Percentiles rank a stretch among this genome's conserved stretches.
phyloP scores from a whole-genome alignment of 768 basidiomycete genomes.

The Phaffia tasmanica region DNA sequence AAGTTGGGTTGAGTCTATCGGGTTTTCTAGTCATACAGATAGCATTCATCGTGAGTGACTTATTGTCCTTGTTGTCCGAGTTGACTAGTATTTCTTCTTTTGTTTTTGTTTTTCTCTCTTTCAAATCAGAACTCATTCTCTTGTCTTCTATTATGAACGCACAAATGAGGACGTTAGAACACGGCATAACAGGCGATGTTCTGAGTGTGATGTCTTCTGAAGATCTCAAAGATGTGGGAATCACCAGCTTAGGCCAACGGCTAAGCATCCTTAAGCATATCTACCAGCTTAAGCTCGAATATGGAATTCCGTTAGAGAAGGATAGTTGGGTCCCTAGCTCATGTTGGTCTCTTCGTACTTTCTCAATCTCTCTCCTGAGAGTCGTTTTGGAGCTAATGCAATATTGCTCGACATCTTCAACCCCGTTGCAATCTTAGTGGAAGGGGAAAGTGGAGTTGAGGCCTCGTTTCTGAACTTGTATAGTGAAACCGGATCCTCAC shows the following conservation, averaged over 20 bases:
- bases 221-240: slow-evolving; percentile 70
- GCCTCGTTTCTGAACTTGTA: neutral
- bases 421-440: neutral
- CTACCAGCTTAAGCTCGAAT: slow-evolving; percentile 73
- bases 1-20: slow-evolving; percentile 11
- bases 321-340: slow-evolving; percentile 72
- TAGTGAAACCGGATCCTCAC: neutral
- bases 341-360: slow-evolving; percentile 46
- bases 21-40: slow-evolving; percentile 6
- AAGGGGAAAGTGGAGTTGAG: neutral
- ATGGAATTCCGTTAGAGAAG: slow-evolving; percentile 69
- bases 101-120: neutral
- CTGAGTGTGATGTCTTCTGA: slow-evolving; percentile 75
- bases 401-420: neutral
- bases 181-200: slow-evolving; percentile 83
- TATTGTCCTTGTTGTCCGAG: neutral
- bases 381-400: neutral
- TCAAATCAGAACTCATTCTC: neutral
- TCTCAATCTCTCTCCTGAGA: neutral
- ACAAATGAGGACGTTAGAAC: slow-evolving; percentile 48
- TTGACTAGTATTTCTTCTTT: neutral
- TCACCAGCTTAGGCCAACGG: slow-evolving; percentile 82
- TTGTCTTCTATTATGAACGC: neutral
- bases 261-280: slow-evolving; percentile 83
- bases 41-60: neutral